Evolutionary conservation across 2,329 filamentous ascomycete species (phyloP).

Genomic region (Whalleya microplaca): DNA sequence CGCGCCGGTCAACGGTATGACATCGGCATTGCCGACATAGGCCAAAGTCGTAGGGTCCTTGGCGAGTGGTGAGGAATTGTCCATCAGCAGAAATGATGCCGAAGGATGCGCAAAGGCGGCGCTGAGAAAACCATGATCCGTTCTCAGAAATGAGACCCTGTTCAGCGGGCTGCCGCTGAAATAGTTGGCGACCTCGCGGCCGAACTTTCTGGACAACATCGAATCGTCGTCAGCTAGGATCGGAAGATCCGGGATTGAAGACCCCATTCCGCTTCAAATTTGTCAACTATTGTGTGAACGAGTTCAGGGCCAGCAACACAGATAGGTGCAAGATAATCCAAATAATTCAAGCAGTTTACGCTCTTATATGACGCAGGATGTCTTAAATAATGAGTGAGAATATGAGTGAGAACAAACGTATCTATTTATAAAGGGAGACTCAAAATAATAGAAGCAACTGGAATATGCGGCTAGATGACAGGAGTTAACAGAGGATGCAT

Average conservation of each 20-base stretch:
- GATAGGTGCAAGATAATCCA: background rate
- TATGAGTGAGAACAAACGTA: background rate
- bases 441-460: background rate
- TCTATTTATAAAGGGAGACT: background rate
- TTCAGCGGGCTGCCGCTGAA: constrained; percentile 80
- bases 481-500: background rate
- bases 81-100: constrained; percentile 76
- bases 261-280: constrained; percentile 34
- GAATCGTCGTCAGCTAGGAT: constrained; percentile 54
- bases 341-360: background rate
- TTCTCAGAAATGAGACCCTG: constrained; percentile 76
- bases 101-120: constrained; percentile 67
- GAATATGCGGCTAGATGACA: background rate
- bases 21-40: constrained; percentile 69
- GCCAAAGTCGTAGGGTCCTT: constrained; percentile 64
- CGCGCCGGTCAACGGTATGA: constrained; percentile 70
- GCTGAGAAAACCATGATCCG: constrained; percentile 71
- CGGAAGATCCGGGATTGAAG: constrained; percentile 47
- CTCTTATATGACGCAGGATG: background rate
- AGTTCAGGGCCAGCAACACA: background rate
- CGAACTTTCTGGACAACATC: constrained; percentile 78
- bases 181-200: constrained; percentile 81
- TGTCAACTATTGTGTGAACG: background rate
- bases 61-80: constrained; percentile 75
- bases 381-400: background rate